Conservation (phyloP, 768 basidiomycete species). For the Atractiella rhizophila region DNA sequence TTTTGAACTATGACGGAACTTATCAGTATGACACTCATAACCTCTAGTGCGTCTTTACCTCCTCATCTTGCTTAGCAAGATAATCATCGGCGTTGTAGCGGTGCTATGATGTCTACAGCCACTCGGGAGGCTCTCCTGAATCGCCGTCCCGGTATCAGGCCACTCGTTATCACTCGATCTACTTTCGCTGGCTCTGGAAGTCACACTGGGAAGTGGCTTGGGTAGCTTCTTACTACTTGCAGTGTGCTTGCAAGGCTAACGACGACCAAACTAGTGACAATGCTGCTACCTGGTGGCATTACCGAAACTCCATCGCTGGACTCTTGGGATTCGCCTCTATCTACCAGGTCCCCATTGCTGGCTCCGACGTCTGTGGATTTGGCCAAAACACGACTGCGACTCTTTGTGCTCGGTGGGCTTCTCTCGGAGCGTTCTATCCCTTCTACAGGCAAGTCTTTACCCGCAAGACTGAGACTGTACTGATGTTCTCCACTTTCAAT, state of each 20-base stretch:
- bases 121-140: slow-evolving; percentile 38
- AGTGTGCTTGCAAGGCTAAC: not conserved
- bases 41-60: no score
- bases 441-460: no score
- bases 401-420: slow-evolving; percentile 1
- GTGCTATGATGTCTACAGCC: slow-evolving; percentile 42
- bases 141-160: slow-evolving; percentile 35
- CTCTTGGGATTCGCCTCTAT: slow-evolving; percentile 41
- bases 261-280: no score
- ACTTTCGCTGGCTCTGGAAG: slow-evolving; percentile 44
- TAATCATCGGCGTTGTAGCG: no score
- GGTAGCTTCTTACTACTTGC: slow-evolving; percentile 23
- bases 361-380: slow-evolving; percentile 12
- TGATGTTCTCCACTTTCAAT: not conserved
- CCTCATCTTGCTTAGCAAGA: no score
- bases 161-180: slow-evolving; percentile 45
- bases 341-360: slow-evolving; percentile 40
- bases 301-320: slow-evolving; percentile 35
- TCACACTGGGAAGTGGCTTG: slow-evolving; percentile 49
- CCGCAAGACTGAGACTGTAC: not conserved
- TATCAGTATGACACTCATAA: slow-evolving; percentile 25
- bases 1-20: slow-evolving; percentile 10
- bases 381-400: not conserved
- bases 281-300: slow-evolving; percentile 37
- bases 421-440: not conserved